Evolutionary conservation across 2,329 filamentous ascomycete species (phyloP).

Genomic region (Thelonectria olida): DNA sequence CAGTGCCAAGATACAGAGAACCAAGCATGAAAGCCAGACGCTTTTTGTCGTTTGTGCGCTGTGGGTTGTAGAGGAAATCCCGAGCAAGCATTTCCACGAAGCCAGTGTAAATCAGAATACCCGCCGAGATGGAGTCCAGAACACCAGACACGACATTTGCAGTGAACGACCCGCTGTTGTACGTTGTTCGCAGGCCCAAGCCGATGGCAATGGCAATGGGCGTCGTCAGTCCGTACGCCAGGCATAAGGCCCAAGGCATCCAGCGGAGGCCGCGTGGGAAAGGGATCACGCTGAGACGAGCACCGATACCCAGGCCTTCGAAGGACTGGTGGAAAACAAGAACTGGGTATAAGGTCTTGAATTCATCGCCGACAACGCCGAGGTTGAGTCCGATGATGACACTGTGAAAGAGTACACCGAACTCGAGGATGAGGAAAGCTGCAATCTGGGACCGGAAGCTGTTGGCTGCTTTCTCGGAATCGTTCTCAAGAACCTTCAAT

Average conservation of each 20-base stretch:
- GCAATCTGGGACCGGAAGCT: conserved; percentile 47
- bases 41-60: conserved; percentile 68
- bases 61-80: conserved; percentile 77
- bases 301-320: conserved; percentile 70
- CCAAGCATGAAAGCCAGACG: conserved; percentile 65
- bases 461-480: not conserved
- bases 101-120: conserved; percentile 88
- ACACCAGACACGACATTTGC: conserved; percentile 78
- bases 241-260: conserved; percentile 60
- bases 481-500: not conserved
- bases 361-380: conserved; percentile 66
- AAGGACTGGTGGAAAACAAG: conserved; percentile 72
- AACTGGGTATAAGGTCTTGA: conserved; percentile 66
- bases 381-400: conserved; percentile 71
- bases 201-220: conserved; percentile 61
- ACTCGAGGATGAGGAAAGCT: conserved; percentile 62
- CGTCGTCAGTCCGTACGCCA: conserved; percentile 60
- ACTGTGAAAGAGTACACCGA: conserved; percentile 70
- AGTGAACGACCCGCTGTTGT: conserved; percentile 37
- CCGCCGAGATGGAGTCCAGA: conserved; percentile 84
- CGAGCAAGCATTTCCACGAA: conserved; percentile 89
- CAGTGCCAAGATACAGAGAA: conserved; percentile 72
- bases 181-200: conserved; percentile 51
- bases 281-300: conserved; percentile 61
- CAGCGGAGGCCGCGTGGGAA: conserved; percentile 50